Conservation (phyloP, 495 filamentous ascomycete genomes). For the Aspergillus sclerotioniger region DNA sequence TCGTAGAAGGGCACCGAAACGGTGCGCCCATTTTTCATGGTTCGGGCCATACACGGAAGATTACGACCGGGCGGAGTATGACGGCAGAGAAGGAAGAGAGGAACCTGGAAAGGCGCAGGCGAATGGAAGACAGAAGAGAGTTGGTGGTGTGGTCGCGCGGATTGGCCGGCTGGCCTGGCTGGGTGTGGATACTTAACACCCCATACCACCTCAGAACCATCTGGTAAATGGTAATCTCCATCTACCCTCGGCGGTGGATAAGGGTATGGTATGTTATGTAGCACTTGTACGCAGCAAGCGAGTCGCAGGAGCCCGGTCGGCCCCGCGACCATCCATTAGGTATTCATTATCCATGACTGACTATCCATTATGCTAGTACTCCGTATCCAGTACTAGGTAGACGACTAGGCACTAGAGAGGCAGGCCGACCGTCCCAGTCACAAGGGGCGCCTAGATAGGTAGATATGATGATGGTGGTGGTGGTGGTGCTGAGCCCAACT, state of each 20-base stretch:
- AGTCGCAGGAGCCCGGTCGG: background rate
- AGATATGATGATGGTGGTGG: no score
- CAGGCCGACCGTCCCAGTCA: background rate
- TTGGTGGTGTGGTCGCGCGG: background rate
- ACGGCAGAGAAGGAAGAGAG: constrained; percentile 1
- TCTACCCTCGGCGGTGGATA: background rate
- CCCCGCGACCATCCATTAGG: constrained; percentile 5
- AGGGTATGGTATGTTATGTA: background rate
- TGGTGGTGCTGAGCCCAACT: background rate
- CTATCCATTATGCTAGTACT: background rate
- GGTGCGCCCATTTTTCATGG: constrained; percentile 17
- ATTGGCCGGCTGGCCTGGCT: background rate
- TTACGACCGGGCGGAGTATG: constrained; percentile 12
- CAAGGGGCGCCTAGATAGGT: background rate
- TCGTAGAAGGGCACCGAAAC: constrained; percentile 9
- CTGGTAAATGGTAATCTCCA: background rate
- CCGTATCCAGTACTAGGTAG: background rate
- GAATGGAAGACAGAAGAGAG: background rate
- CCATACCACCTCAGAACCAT: background rate
- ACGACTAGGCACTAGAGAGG: background rate
- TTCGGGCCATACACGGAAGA: constrained; percentile 26
- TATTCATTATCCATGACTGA: background rate
- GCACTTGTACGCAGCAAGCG: background rate
- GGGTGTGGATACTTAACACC: background rate
- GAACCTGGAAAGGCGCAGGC: constrained; percentile 3